Percentiles rank a stretch among this genome's conserved stretches.
Evolutionary conservation across 768 basidiomycete species (phyloP).

Genomic region (Clathrus columnatus): DNA sequence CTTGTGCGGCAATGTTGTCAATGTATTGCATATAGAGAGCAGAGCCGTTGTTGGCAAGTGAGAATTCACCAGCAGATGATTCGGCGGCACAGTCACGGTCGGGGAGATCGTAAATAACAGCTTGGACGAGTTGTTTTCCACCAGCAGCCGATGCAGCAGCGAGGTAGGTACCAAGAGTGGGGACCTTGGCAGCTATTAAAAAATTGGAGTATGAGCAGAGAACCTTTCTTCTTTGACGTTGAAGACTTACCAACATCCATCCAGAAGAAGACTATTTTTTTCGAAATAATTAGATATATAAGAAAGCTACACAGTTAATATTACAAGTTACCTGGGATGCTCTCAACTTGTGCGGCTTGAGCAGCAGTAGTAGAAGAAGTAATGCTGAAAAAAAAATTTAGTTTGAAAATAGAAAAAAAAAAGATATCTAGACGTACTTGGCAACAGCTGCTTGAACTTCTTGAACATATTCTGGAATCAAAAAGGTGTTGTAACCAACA

Average conservation of each 20-base stretch:
- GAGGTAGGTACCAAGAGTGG: constrained; percentile 47
- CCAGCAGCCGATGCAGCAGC: constrained; percentile 43
- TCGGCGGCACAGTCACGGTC: constrained; percentile 59
- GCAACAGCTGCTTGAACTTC: constrained; percentile 7
- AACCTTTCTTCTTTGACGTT: not conserved
- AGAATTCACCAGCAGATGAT: constrained; percentile 60
- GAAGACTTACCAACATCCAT: constrained; percentile 2
- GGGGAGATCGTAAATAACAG: constrained; percentile 45
- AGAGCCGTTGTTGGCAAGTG: constrained; percentile 46
- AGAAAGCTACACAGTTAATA: not conserved
- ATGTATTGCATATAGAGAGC: constrained; percentile 53
- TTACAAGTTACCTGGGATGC: constrained; percentile 33
- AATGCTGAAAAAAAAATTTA: constrained; percentile 30
- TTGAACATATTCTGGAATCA: constrained; percentile 1
- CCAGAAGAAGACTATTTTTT: constrained; percentile 7
- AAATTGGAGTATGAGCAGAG: constrained; percentile 48
- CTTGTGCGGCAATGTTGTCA: constrained; percentile 49
- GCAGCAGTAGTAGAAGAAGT: constrained; percentile 39
- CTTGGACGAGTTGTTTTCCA: constrained; percentile 34
- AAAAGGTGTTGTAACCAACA: constrained; percentile 35
- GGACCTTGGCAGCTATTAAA: constrained; percentile 46
- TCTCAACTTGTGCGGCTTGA: constrained; percentile 44
- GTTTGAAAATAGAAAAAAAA: too few relatives aligned
- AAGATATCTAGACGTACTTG: not conserved
- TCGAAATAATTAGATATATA: not conserved